Conservation (phyloP, 768 basidiomycete species). For the Plicaturopsis crispa region DNA sequence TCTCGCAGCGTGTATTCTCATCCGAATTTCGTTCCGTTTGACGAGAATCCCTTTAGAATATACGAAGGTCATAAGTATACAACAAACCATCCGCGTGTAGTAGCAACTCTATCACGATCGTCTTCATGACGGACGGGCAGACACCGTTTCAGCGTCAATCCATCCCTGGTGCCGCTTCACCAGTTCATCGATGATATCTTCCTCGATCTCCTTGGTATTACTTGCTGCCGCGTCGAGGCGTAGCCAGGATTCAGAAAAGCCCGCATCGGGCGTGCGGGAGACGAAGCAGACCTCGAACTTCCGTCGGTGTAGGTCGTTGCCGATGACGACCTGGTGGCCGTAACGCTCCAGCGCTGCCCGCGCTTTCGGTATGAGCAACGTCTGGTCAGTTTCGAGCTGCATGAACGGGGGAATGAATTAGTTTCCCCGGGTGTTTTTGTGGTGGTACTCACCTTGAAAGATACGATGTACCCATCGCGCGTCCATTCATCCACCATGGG, state of each 20-base stretch:
- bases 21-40: too few relatives aligned
- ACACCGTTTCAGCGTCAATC: constrained; percentile 31
- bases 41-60: too few relatives aligned
- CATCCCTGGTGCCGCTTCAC: constrained; percentile 68
- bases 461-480: constrained; percentile 84
- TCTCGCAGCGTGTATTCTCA: too few relatives aligned
- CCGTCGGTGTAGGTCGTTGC: constrained; percentile 87
- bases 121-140: too few relatives aligned
- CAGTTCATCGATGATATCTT: constrained; percentile 77
- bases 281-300: constrained; percentile 94
- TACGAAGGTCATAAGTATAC: too few relatives aligned
- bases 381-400: constrained; percentile 88
- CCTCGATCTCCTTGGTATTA: constrained; percentile 79
- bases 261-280: constrained; percentile 33
- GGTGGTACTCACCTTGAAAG: constrained; percentile 76
- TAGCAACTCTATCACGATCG: too few relatives aligned
- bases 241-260: constrained; percentile 56
- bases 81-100: too few relatives aligned
- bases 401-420: constrained; percentile 1
- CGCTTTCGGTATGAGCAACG: constrained; percentile 86
- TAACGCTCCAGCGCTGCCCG: constrained; percentile 83
- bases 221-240: constrained; percentile 39
- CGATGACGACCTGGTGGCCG: constrained; percentile 96
- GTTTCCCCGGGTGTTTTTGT: neutral
- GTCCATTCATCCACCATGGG: constrained; percentile 94